Evolutionary conservation across 1,139 yeast genomes (phyloP), one percentile per base, ranked within the genome.

Genomic region (Saccharomyces hybrid): DNA sequence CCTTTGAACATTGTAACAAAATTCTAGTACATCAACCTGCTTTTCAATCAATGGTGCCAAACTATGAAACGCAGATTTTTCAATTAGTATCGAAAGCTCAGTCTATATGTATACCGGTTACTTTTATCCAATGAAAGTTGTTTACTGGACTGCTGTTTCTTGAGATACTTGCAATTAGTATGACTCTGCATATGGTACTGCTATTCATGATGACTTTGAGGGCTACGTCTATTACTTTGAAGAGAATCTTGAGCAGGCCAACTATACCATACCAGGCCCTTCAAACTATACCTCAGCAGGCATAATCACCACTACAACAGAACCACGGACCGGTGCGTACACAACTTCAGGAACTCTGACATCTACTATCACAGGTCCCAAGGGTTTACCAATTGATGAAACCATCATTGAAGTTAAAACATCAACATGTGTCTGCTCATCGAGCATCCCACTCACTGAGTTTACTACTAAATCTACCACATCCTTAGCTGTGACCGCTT

Each of bases 81-180:
- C 24, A 21, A 1, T 21, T 21, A 21, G 28, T 28, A 9, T 42
- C 47, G n/a, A 56, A 42, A 3, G 42, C 8, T 32, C 42, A n/a
- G 19, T 32, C 9, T 32, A 52, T 16, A 31, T 58, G 46, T 48
- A 42, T 9, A 16, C 19, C 9, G 42, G 60, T 52, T 38, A 52
- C 21, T 66, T 61, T 46, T 69, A 67, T 53, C 72, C 72, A 38
- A 55, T 69, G n/a, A 63, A 61, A 55, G 55, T 69, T 38, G 65
- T 67, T 29, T 65, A 58, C 9, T 19, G 27, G 16, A 48, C 28
- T 24, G 42, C 19, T 12, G 42, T 2, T 32, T 32, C 42, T 7
- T 14, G 14, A 4, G 42, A 32, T 9, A n/a, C 42, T 32, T 14
- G 19, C 19, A 32, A 32, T 32, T 32, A n/a, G 8, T 12, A n/a